Base-by-base conservation (phyloP, 73 alveolate species). In the Paramecium sexaurelia region DNA sequence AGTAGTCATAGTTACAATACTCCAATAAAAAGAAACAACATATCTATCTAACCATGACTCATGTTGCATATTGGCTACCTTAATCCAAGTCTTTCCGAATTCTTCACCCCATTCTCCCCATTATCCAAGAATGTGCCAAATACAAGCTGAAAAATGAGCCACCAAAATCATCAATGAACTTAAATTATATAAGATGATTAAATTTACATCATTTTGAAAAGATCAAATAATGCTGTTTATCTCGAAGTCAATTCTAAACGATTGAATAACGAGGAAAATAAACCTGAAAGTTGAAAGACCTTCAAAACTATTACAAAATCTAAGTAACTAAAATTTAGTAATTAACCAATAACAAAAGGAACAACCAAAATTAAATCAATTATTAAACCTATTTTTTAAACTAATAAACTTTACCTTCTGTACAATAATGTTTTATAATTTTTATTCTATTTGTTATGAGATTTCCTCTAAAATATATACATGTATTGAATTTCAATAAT, bases 11-110 rank as follows among this genome's bases (percentile, higher is more conserved):
- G 93, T 87, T 29, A 39, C 90, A 22, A 87, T 67, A 29, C 92
- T 45, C 94, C 94, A 90, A 75, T 90, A 90, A 78, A 90, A 88
- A 24, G 94, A 90, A 29, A 84, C 35, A 7, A 78, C 71, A 78
- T 78, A 78, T 78, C 90, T 78, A 9, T 40, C 68, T 17, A 45
- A 20, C 90, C 90, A 78, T 24, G 22, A 11, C 13, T 41, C 68
- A 41, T 45, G 8, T 78, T 78, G 13, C n/a, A 78, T 3, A 37
- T 40, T 37, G 5, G 7, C 41, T 5, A 24, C 90, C 13, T 78
- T 78, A n/a, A 78, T 29, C 90, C 90, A 78, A 2, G 90, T 45
- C 55, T 78, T 40, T n/a, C 61, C 40, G 41, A 20, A 22, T 27
- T 32, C 55, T 2, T 78, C 17, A 20, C 90, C 90, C 68, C 68